Conservation (phyloP, 257 asterid species). For the Ilex asprella region DNA sequence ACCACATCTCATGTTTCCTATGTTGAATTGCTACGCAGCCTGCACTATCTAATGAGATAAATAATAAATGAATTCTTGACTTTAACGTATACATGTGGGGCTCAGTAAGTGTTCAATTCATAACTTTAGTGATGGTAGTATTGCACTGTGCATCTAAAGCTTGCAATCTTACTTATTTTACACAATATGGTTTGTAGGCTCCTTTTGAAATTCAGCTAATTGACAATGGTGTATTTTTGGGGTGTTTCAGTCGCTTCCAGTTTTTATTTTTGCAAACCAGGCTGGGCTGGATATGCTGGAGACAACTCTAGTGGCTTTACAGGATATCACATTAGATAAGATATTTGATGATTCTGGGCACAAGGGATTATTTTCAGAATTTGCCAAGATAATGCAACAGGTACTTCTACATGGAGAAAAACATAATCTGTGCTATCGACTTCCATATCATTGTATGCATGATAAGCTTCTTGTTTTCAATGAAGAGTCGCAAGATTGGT, state of each 20-base stretch:
- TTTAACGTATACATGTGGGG: too few relatives aligned
- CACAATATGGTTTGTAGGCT: too few relatives aligned
- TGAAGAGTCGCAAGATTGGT: too few relatives aligned
- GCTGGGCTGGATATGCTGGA: slow-evolving; percentile 96
- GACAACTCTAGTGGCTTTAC: slow-evolving; percentile 84
- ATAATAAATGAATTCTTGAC: too few relatives aligned
- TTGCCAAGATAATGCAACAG: slow-evolving; percentile 90
- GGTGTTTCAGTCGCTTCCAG: slow-evolving; percentile 64
- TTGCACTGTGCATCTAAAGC: too few relatives aligned
- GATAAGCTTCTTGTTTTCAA: not conserved
- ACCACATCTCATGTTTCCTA: too few relatives aligned
- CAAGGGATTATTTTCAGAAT: slow-evolving; percentile 65
- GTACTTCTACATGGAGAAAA: slow-evolving; percentile 21
- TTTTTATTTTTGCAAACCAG: slow-evolving; percentile 84
- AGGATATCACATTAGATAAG: slow-evolving; percentile 78
- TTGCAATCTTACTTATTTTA: too few relatives aligned
- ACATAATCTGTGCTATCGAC: not conserved
- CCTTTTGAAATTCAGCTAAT: too few relatives aligned
- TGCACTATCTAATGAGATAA: too few relatives aligned
- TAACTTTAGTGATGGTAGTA: too few relatives aligned
- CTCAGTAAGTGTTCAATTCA: too few relatives aligned
- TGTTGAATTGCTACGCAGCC: too few relatives aligned
- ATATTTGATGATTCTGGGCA: slow-evolving; percentile 80
- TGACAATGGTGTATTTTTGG: not conserved
- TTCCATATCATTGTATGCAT: not conserved